Percentiles rank a stretch among this genome's conserved stretches.
Evolutionary conservation across 169 alveolate species (phyloP).

Genomic region (Cryptosporidium ubiquitum): DNA sequence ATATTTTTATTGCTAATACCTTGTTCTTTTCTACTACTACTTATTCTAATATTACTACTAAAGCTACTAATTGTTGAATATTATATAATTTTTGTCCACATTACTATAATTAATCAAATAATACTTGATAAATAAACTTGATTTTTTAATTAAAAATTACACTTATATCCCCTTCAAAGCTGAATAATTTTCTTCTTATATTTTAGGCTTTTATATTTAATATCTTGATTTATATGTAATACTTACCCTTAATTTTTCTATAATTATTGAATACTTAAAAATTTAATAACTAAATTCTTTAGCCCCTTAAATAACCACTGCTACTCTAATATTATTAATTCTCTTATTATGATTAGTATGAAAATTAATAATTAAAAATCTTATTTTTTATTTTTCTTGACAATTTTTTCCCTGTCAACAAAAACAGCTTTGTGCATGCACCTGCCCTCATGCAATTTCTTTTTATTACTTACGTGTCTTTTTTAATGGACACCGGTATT

Average conservation of each 20-base stretch:
- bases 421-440: slow-evolving; percentile 19
- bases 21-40: background rate
- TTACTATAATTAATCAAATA: background rate
- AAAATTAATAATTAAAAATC: too few species aligned
- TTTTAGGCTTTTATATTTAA: background rate
- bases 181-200: background rate
- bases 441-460: slow-evolving; percentile 33
- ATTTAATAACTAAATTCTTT: background rate
- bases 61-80: background rate
- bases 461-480: slow-evolving; percentile 20
- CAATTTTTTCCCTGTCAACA: background rate
- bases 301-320: background rate
- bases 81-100: background rate
- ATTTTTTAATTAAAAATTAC: background rate
- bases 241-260: too few species aligned
- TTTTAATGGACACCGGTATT: slow-evolving; percentile 39
- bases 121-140: background rate
- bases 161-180: background rate
- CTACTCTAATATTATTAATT: too few species aligned
- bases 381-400: background rate
- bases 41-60: background rate
- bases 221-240: background rate
- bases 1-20: background rate
- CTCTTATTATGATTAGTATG: background rate
- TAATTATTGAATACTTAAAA: background rate